phyloP scores from a whole-genome alignment of 2,329 filamentous ascomycete genomes.

The Colletotrichum spinosum region DNA sequence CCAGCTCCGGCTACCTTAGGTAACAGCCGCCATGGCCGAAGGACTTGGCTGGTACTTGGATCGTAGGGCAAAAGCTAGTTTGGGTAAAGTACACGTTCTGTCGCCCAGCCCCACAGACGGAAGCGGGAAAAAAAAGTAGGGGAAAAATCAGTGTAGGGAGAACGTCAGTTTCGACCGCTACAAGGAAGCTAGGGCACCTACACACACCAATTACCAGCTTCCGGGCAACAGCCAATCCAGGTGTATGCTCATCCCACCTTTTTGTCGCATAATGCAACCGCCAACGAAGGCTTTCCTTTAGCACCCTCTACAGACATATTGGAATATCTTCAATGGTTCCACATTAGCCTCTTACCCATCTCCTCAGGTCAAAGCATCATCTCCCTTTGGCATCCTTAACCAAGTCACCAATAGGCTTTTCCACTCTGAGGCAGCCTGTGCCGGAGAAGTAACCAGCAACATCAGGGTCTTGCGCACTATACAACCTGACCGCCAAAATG shows the following conservation, averaged over 20 bases:
- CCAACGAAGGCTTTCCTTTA: not conserved
- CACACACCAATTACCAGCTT: no score
- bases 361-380: slow-evolving; percentile 18
- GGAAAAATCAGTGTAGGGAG: no score
- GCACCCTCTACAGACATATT: not conserved
- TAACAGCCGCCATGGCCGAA: slow-evolving; percentile 8
- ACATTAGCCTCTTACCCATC: slow-evolving; percentile 12
- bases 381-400: not conserved
- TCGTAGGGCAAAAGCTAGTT: no score
- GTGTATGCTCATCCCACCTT: slow-evolving; percentile 27
- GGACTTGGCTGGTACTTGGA: not conserved
- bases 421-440: slow-evolving; percentile 1
- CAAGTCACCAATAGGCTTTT: slow-evolving; percentile 10
- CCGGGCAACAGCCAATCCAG: no score
- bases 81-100: no score
- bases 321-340: slow-evolving; percentile 16
- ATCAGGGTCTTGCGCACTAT: not conserved
- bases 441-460: not conserved
- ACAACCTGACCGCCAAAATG: slow-evolving; percentile 50
- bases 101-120: no score
- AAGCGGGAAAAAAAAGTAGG: no score
- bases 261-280: not conserved
- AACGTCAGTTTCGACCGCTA: no score
- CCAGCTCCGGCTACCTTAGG: slow-evolving; percentile 25
- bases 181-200: no score